Percentiles rank a stretch among this genome's conserved stretches.
These are phyloP conservation scores for Cyberlindnera maritima DNA, from an alignment of 805 yeast genomes.

Conservation along the genomic window DNA sequence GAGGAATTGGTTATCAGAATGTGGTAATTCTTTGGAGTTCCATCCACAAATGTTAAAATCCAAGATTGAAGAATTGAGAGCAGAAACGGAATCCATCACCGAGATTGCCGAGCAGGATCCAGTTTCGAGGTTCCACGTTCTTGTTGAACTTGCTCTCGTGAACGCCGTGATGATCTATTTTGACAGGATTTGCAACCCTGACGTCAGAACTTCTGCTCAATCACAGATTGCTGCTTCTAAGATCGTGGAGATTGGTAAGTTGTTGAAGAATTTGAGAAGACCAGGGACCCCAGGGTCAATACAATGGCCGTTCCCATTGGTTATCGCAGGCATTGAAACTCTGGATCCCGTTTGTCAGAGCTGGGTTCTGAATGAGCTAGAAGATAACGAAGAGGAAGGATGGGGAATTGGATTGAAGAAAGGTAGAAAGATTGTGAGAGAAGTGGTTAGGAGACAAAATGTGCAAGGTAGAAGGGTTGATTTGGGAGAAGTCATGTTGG, in stretches of 20 bases:
- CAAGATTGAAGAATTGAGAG: constrained; percentile 4
- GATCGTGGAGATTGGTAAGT: constrained; percentile 5
- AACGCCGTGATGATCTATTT: constrained; percentile 7
- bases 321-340: constrained; percentile 10
- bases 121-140: constrained; percentile 5
- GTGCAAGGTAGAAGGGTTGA: constrained; percentile 7
- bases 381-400: constrained; percentile 7
- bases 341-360: constrained; percentile 4
- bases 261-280: background rate
- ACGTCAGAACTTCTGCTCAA: constrained; percentile 5
- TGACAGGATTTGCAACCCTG: constrained; percentile 8
- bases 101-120: background rate
- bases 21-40: constrained; percentile 9
- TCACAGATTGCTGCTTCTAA: constrained; percentile 4
- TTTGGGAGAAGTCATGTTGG: constrained; percentile 8
- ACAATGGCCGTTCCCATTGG: constrained; percentile 12
- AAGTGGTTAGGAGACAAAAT: constrained; percentile 7
- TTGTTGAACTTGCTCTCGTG: constrained; percentile 5
- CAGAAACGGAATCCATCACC: constrained; percentile 5
- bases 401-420: constrained; percentile 6
- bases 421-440: constrained; percentile 1
- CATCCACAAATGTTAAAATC: constrained; percentile 5
- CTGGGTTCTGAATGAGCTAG: constrained; percentile 9
- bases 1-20: constrained; percentile 7
- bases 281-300: constrained; percentile 11